These are phyloP conservation scores for Xerocomus minutiporus DNA, from an alignment of 1,284 basidiomycete genomes.

Conservation along the genomic window DNA sequence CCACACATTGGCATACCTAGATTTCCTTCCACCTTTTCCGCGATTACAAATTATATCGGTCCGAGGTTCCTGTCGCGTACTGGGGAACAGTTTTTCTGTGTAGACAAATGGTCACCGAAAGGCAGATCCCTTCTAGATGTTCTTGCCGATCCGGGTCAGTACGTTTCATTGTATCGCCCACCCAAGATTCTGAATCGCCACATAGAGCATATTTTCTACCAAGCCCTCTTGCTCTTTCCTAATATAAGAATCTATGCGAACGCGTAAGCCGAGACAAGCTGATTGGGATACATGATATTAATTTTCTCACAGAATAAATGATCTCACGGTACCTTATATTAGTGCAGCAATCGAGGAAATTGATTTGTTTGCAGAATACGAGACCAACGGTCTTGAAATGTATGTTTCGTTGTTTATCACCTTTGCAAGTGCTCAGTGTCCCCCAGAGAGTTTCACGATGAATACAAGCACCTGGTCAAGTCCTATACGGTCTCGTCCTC, in stretches of 20 bases:
- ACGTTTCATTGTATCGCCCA: not conserved
- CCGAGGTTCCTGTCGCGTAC: conserved; percentile 77
- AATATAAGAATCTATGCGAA: conserved; percentile 82
- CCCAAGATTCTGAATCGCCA: conserved; percentile 9
- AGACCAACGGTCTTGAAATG: conserved; percentile 59
- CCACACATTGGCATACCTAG: conserved; percentile 70
- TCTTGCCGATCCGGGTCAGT: conserved; percentile 79
- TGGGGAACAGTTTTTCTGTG: conserved; percentile 75
- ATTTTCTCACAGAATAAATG: conserved; percentile 50
- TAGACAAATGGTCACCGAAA: conserved; percentile 68
- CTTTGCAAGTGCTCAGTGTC: conserved; percentile 8
- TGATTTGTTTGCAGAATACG: conserved; percentile 65
- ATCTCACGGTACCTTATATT: conserved; percentile 78
- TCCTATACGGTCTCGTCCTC: conserved; percentile 41
- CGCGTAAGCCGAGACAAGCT: conserved; percentile 43
- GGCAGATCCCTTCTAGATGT: conserved; percentile 74
- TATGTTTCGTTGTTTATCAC: conserved; percentile 32
- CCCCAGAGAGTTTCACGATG: conserved; percentile 50
- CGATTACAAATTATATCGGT: conserved; percentile 56
- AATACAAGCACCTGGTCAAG: conserved; percentile 54
- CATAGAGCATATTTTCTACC: conserved; percentile 71
- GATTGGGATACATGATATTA: conserved; percentile 5
- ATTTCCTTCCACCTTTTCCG: conserved; percentile 60
- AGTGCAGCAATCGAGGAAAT: conserved; percentile 68
- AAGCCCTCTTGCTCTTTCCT: conserved; percentile 67